Base-by-base conservation (phyloP, 164 flowering plant species). In the Piper betle region DNA sequence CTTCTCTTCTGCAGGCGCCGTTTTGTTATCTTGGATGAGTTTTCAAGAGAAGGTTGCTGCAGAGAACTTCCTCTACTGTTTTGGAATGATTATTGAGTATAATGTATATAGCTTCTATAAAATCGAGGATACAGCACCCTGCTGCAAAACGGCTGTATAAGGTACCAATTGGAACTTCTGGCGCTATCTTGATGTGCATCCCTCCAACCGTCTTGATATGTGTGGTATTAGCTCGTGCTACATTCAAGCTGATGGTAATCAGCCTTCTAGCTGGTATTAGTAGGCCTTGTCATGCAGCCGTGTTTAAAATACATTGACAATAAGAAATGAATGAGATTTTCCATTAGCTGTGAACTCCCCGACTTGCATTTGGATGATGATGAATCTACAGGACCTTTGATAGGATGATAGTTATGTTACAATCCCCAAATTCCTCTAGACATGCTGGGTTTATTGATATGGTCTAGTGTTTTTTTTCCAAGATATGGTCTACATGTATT, bases 141-240 rank as follows among this genome's bases (percentile, higher is more conserved):
- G 20, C 62, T 5, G 62, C 62, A 2, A 17, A 43, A 39, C 18
- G 62, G 37, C 62, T 52, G 6, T 60, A 59, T 39, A 59, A 39
- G 46, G n/a, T 60, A 43, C 62, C 62, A 3, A 2, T 60, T 39
- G 62, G 62, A 42, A 60, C 62, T 39, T 6, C 46, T 39, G 62
- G 62, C 42, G 19, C 52, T 13, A 40, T 60, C 18, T 13, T 60
- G 18, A 37, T 60, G 43, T 41, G 25, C 20, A 60, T 41, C 18
- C 50, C 62, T 60, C 62, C 62, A 17, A 60, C 62, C 20, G 19
- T 50, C 19, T 60, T 60, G 18, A 42, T 60, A 37, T 41, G 48
- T 39, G 62, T 60, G 20, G 62, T 42, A 9, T 37, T 60, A 12
- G 53, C 62, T 17, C 18, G 41, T 60, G 48, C 62, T 60, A 17